Evolutionary conservation across 169 alveolate species (phyloP), one percentile per base, ranked within the genome.

Genomic region (Eimeria maxima): DNA sequence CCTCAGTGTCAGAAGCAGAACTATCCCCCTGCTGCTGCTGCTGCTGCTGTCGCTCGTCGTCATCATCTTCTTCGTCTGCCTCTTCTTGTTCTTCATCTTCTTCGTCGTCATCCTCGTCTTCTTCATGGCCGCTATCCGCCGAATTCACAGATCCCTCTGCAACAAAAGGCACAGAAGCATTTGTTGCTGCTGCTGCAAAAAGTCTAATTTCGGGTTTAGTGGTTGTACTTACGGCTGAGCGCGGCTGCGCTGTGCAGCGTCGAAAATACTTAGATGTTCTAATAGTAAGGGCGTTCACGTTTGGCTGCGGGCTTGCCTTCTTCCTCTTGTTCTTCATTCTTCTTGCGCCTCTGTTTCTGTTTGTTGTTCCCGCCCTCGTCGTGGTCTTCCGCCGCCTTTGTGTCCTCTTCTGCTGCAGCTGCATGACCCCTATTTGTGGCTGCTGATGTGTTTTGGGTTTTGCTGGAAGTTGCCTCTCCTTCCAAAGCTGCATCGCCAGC

Each of bases 31-130:
- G 74, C 74, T 65, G 74, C 74, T 65, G 74, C 74, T 13, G 74
- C 74, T 13, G 74, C 74, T 65, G 74, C 65, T 81, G 73, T 80
- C 57, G 76, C 63, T 67, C 71, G 47, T 90, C 90, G 16, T 63
- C 95, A 57, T 65, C 96, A 8, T 95, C 87, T 27, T 80, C 95
- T 38, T 73, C 96, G 42, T 78, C 97, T 27, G 8, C 81, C 67
- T 29, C 60, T 29, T 63, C 80, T 33, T 29, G 44, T 65, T n/a
- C 27, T 2, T 33, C 80, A 10, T 71, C 95, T n/a, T 50, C 95
- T 57, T 29, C 91, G 1, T 76, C 95, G 57, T 50, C 50, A 7
- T 44, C 95, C 20, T 71, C 87, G 5, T 89, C 87, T 29, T 90
- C 76, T 16, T 73, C 76, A 29, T 73, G 65, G 7, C 73, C 95